Evolutionary conservation across 805 yeast species (phyloP), one percentile per base, ranked within the genome.

Genomic region (Scheffersomyces spartinae): DNA sequence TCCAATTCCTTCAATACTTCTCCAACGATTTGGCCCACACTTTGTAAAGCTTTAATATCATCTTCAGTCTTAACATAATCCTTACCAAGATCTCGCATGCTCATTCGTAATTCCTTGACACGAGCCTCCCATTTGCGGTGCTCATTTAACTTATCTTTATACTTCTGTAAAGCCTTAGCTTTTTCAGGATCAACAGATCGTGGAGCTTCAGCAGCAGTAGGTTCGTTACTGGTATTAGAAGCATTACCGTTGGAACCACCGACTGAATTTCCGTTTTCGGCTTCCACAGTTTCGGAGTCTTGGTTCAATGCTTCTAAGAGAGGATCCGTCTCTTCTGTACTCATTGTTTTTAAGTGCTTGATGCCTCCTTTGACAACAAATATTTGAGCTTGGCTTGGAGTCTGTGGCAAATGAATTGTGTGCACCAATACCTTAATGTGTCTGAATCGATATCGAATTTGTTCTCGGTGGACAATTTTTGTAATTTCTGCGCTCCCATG

Each of bases 11-110:
- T 91, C 59, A 91, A 70, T 15, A 91, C 94, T 54, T 91, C 98
- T 30, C 98, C 98, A 38, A 91, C 81, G 46, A 91, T 75, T 55
- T 91, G 98, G 3, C 98, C 98, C 34, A 91, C 94, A 36, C 93
- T 78, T 55, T 91, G 98, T 38, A 91, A 65, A 10, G 97, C 97
- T 57, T 85, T 88, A 52, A 91, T 91, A 44, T 91, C 98, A 40
- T 85, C 83, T 51, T 91, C 99, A 2, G 98, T 88, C 63, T 84
- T 85, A 31, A 80, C 88, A 52, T 74, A 91, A 34, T 75, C 76
- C 41, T 72, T 74, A 36, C 85, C 95, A 38, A 85, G 56, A 39
- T 71, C 93, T 51, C 85, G 75, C 60, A 91, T 81, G 36, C 77
- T 71, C 44, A 81, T 57, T 38, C 98, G 71, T 33, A 86, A 64